These are phyloP conservation scores for Eragrostis tef DNA, from an alignment of 202 grass and related monocot species.

Conservation along the genomic window DNA sequence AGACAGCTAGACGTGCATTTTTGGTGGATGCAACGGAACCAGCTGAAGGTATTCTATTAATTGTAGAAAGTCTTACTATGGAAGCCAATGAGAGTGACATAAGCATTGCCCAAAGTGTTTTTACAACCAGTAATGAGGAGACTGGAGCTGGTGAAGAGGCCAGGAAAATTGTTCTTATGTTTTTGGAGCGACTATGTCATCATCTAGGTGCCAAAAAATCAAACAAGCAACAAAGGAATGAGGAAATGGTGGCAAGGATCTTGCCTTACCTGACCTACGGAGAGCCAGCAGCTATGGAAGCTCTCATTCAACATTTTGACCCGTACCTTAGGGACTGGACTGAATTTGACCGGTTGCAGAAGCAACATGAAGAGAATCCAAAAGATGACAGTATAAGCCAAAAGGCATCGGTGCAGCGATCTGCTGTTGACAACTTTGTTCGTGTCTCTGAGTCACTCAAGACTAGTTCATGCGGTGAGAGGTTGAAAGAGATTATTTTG, in stretches of 20 bases:
- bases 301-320: conserved; percentile 93
- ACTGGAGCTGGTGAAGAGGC: conserved; percentile 82
- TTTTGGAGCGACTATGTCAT: conserved; percentile 87
- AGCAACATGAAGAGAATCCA: conserved; percentile 72
- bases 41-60: conserved; percentile 95
- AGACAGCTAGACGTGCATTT: conserved; percentile 89
- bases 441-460: conserved; percentile 95
- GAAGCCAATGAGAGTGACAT: conserved; percentile 98
- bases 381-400: conserved; percentile 75
- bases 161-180: conserved; percentile 98
- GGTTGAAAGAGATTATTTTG: conserved; percentile 96
- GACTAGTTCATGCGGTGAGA: conserved; percentile 93
- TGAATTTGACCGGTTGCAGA: conserved; percentile 79
- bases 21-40: conserved; percentile 91
- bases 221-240: conserved; percentile 94
- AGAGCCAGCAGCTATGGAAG: conserved; percentile 88
- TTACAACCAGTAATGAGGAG: conserved; percentile 73
- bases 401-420: conserved; percentile 69
- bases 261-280: conserved; percentile 97
- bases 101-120: conserved; percentile 89
- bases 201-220: conserved; percentile 79
- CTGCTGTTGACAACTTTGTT: conserved; percentile 90
- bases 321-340: conserved; percentile 84
- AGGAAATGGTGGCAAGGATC: conserved; percentile 99
- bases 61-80: conserved; percentile 97